These are phyloP conservation scores for Pseudozyma sp. DNA, from an alignment of 1,284 basidiomycete genomes.

Conservation along the genomic window DNA sequence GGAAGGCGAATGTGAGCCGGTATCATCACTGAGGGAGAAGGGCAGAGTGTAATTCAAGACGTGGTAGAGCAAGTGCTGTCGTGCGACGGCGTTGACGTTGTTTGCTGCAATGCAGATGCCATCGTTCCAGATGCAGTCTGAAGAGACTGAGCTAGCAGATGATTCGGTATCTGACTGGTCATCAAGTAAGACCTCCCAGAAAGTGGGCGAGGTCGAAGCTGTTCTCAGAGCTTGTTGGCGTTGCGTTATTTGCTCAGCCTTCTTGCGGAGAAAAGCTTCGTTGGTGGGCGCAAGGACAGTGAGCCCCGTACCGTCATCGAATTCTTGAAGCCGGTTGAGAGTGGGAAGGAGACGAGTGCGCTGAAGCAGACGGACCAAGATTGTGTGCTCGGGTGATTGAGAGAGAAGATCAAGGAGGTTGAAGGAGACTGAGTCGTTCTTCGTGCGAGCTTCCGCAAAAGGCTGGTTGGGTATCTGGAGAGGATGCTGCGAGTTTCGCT, in stretches of 20 bases:
- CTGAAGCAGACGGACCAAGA: constrained; percentile 84
- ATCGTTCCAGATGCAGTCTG: constrained; percentile 31
- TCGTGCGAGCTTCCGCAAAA: constrained; percentile 9
- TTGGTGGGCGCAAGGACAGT: constrained; percentile 97
- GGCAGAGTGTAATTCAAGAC: constrained; percentile 84
- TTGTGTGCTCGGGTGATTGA: constrained; percentile 81
- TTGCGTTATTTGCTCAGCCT: constrained; percentile 21
- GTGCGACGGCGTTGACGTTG: constrained; percentile 84
- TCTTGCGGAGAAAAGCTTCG: constrained; percentile 59
- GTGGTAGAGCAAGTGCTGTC: constrained; percentile 95
- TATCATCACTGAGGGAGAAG: constrained; percentile 63
- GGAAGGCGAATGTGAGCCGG: constrained; percentile 74
- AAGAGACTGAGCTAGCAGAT: neutral
- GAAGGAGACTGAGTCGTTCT: constrained; percentile 28
- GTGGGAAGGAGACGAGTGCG: constrained; percentile 89
- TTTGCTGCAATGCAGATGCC: constrained; percentile 24
- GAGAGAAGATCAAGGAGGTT: constrained; percentile 85
- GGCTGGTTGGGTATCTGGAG: constrained; percentile 16
- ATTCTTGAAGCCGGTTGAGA: constrained; percentile 78
- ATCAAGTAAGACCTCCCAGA: constrained; percentile 42
- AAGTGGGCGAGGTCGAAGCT: constrained; percentile 1
- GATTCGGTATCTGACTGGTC: neutral
- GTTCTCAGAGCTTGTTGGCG: constrained; percentile 6
- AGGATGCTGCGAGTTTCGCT: constrained; percentile 14
- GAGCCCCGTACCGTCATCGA: constrained; percentile 73